Conservation (phyloP, 768 basidiomycete genomes). For the Lentinula sp. region DNA sequence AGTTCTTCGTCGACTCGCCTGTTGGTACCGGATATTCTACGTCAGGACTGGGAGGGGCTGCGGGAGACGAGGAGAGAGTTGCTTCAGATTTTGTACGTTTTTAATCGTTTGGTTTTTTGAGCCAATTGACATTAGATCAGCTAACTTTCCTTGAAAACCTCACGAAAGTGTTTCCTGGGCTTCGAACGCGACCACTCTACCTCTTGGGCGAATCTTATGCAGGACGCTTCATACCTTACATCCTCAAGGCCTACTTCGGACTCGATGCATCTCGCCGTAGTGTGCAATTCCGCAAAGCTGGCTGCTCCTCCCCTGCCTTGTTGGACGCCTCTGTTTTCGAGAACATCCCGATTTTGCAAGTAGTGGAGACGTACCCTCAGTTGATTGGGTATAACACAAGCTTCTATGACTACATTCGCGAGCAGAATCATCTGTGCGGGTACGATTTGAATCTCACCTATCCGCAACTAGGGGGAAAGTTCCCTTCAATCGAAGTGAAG, state of each 20-base stretch:
- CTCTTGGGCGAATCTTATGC: conserved; percentile 50
- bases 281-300: neutral
- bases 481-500: conserved; percentile 32
- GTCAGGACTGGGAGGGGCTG: neutral
- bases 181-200: conserved; percentile 42
- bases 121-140: conserved; percentile 21
- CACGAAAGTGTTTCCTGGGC: conserved; percentile 45
- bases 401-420: neutral
- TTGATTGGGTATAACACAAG: conserved; percentile 44
- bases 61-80: conserved; percentile 46
- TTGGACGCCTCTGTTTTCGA: neutral
- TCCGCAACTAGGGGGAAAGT: conserved; percentile 44
- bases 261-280: neutral
- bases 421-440: conserved; percentile 56
- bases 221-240: conserved; percentile 45
- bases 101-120: neutral
- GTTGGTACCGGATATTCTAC: conserved; percentile 8
- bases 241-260: conserved; percentile 29
- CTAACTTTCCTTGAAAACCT: conserved; percentile 38
- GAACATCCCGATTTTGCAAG: neutral
- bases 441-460: conserved; percentile 66
- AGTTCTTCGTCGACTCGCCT: neutral
- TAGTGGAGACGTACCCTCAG: conserved; percentile 48
- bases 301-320: neutral
- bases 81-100: conserved; percentile 45